Conservation (phyloP, 2,329 filamentous ascomycete species). For the Xylaria sp. region DNA sequence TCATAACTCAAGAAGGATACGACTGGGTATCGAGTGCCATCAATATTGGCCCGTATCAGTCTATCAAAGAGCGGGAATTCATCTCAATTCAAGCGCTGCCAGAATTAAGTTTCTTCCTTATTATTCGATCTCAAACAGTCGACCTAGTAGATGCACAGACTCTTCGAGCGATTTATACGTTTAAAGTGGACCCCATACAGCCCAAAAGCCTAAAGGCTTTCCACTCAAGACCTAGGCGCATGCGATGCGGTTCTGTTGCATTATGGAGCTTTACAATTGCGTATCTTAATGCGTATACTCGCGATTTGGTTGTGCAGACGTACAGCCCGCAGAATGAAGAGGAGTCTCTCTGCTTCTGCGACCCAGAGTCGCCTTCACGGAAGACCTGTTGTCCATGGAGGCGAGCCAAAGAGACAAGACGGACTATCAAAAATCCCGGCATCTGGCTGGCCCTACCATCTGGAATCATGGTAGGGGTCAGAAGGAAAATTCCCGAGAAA, state of each 20-base stretch:
- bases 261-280: conserved; percentile 72
- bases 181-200: conserved; percentile 68
- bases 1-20: conserved; percentile 50
- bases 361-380: conserved; percentile 53
- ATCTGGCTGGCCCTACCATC: conserved; percentile 71
- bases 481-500: conserved; percentile 55
- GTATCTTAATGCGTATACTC: conserved; percentile 69
- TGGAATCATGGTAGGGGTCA: conserved; percentile 72
- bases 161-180: conserved; percentile 69
- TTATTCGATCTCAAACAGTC: conserved; percentile 66
- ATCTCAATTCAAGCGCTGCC: conserved; percentile 70
- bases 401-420: conserved; percentile 62
- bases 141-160: conserved; percentile 70
- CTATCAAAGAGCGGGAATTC: conserved; percentile 57
- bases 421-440: conserved; percentile 70
- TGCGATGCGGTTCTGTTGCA: conserved; percentile 65
- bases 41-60: conserved; percentile 49
- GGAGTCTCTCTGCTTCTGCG: conserved; percentile 68
- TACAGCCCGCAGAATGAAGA: conserved; percentile 66
- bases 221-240: conserved; percentile 63
- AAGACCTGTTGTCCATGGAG: conserved; percentile 63
- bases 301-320: conserved; percentile 72
- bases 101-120: conserved; percentile 68
- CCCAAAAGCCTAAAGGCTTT: conserved; percentile 70
- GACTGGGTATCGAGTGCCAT: conserved; percentile 64